phyloP scores from a whole-genome alignment of 176 grass and related monocot species.

The Puccinellia tenuiflora region DNA sequence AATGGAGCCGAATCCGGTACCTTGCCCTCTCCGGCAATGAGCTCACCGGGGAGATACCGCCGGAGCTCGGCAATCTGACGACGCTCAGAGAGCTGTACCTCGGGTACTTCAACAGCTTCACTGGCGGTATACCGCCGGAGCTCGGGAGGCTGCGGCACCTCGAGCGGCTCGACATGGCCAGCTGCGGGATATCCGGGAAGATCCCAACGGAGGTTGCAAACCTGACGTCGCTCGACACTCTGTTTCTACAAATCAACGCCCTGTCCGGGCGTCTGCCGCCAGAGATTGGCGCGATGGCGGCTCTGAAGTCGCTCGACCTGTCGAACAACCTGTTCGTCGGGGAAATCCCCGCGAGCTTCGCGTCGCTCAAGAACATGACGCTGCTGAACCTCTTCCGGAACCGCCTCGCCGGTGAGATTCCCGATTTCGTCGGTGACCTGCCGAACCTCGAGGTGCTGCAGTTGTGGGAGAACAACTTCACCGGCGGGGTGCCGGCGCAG shows the following conservation, averaged over 20 bases:
- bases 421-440: conserved; percentile 60
- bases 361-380: conserved; percentile 56
- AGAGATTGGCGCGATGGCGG: conserved; percentile 53
- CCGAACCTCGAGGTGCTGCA: conserved; percentile 88
- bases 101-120: conserved; percentile 86
- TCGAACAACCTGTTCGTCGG: conserved; percentile 80
- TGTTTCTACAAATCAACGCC: conserved; percentile 82
- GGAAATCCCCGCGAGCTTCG: conserved; percentile 66
- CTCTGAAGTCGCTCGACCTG: conserved; percentile 83
- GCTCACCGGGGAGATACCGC: conserved; percentile 61
- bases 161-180: conserved; percentile 77
- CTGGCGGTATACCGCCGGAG: conserved; percentile 65
- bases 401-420: conserved; percentile 64
- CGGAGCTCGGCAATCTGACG: conserved; percentile 67
- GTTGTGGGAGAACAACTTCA: conserved; percentile 97
- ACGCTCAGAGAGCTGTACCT: conserved; percentile 66
- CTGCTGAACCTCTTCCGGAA: conserved; percentile 89
- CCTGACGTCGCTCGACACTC: conserved; percentile 69
- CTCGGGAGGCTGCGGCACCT: conserved; percentile 52
- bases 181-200: conserved; percentile 68
- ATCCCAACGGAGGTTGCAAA: conserved; percentile 56
- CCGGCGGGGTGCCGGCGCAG: conserved; percentile 49
- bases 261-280: conserved; percentile 47
- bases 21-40: conserved; percentile 88
- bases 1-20: conserved; percentile 63